These are phyloP conservation scores for Phragmites australis DNA, from an alignment of 176 grass and related monocot species.

Conservation along the genomic window DNA sequence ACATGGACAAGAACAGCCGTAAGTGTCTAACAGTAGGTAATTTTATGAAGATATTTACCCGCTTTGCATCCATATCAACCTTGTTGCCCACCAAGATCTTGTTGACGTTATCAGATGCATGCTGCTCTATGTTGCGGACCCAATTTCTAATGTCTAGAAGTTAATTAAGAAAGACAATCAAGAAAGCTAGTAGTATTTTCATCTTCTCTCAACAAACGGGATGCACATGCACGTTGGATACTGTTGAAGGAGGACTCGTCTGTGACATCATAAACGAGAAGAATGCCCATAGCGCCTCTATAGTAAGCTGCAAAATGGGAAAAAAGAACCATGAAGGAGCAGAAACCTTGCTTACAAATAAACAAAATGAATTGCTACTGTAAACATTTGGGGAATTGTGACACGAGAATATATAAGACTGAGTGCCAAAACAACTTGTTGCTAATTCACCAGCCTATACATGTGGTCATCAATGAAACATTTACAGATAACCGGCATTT, in stretches of 20 bases:
- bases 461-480: background rate
- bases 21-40: background rate
- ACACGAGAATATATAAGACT: background rate
- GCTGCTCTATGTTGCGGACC: slow-evolving; percentile 91
- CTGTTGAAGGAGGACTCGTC: slow-evolving; percentile 94
- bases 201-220: slow-evolving; percentile 14
- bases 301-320: slow-evolving; percentile 70
- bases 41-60: slow-evolving; percentile 50
- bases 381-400: background rate
- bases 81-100: slow-evolving; percentile 95
- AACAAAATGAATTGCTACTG: background rate
- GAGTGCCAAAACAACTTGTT: background rate
- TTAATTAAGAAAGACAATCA: slow-evolving; percentile 38
- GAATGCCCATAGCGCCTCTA: slow-evolving; percentile 93
- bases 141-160: slow-evolving; percentile 87
- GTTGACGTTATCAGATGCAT: slow-evolving; percentile 94
- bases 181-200: background rate
- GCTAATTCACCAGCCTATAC: background rate
- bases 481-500: background rate
- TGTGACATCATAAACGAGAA: slow-evolving; percentile 92
- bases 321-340: background rate
- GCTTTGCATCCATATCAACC: slow-evolving; percentile 88
- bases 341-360: slow-evolving; percentile 28
- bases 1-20: slow-evolving; percentile 16
- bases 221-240: slow-evolving; percentile 50